phyloP scores from a whole-genome alignment of 2,329 filamentous ascomycete species.

The Fusarium sp. region DNA sequence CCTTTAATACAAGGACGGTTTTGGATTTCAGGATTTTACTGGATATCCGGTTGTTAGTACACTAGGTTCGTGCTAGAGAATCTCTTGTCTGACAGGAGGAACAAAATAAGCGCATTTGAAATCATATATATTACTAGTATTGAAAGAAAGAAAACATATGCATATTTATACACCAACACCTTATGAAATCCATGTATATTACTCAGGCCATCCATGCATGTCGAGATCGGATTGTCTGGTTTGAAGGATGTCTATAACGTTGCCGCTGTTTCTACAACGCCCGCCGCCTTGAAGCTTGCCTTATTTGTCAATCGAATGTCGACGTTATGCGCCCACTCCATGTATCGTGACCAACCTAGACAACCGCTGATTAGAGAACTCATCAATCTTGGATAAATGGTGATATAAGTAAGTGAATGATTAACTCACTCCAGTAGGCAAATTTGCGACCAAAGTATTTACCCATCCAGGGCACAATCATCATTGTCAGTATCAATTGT shows the following conservation, averaged over 20 bases:
- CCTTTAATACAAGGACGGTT: background rate
- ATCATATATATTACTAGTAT: conserved; percentile 32
- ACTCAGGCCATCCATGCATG: background rate
- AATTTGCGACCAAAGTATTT: conserved; percentile 96
- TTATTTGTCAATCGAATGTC: conserved; percentile 75
- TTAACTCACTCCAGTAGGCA: conserved; percentile 87
- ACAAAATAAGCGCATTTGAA: background rate
- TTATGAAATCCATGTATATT: conserved; percentile 29
- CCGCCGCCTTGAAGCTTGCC: conserved; percentile 68
- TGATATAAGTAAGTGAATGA: background rate
- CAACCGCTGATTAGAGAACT: conserved; percentile 19
- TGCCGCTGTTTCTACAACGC: conserved; percentile 68
- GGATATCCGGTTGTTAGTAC: background rate
- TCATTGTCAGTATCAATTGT: conserved; percentile 92
- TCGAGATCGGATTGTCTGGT: background rate
- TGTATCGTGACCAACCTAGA: conserved; percentile 90
- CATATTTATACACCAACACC: conserved; percentile 35
- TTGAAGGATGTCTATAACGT: conserved; percentile 53
- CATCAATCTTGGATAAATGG: background rate
- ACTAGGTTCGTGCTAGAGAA: background rate
- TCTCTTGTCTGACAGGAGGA: background rate
- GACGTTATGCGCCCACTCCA: conserved; percentile 91
- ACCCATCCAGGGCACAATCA: conserved; percentile 90
- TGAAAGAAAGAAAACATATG: conserved; percentile 12
- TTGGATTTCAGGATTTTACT: background rate